A percentile compares a stretch with the other conserved stretches of the same genome.
These are phyloP conservation scores for Boletus rubescentipes DNA, from an alignment of 768 basidiomycete species.

Conservation along the genomic window DNA sequence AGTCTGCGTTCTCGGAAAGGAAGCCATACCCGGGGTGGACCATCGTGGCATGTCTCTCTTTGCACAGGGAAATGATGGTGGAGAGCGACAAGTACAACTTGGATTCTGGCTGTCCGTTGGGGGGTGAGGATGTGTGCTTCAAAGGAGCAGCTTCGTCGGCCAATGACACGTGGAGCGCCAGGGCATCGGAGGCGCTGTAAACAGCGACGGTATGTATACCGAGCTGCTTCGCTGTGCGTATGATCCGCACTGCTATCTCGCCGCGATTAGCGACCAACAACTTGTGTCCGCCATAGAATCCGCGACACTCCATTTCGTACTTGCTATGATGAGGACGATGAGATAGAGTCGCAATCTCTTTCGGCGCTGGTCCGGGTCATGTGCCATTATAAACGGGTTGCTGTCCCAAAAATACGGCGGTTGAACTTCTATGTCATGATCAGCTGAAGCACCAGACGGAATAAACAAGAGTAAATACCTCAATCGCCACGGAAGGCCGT, in stretches of 20 bases:
- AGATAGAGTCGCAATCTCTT: too few species aligned
- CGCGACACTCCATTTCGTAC: slow-evolving; percentile 13
- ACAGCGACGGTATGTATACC: slow-evolving; percentile 55
- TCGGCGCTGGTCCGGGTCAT: too few species aligned
- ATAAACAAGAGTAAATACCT: too few species aligned
- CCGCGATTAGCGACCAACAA: slow-evolving; percentile 70
- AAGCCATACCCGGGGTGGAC: slow-evolving; percentile 68
- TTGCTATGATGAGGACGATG: too few species aligned
- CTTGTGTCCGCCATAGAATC: slow-evolving; percentile 38
- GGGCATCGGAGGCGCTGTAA: slow-evolving; percentile 58
- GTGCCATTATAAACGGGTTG: too few species aligned
- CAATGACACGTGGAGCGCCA: slow-evolving; percentile 55
- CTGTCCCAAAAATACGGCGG: too few species aligned
- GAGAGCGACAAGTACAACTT: slow-evolving; percentile 42
- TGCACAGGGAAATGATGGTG: slow-evolving; percentile 44
- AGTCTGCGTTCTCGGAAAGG: slow-evolving; percentile 60
- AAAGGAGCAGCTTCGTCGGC: slow-evolving; percentile 51
- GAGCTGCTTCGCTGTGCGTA: slow-evolving; percentile 53
- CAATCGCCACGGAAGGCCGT: too few species aligned
- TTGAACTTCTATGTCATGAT: too few species aligned
- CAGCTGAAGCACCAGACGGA: too few species aligned
- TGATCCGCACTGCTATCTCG: slow-evolving; percentile 66
- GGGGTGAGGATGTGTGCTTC: slow-evolving; percentile 13
- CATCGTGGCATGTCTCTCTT: slow-evolving; percentile 43
- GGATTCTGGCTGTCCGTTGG: slow-evolving; percentile 38